phyloP scores from a whole-genome alignment of 2,329 filamentous ascomycete genomes.

The Elsinoe necatrix region DNA sequence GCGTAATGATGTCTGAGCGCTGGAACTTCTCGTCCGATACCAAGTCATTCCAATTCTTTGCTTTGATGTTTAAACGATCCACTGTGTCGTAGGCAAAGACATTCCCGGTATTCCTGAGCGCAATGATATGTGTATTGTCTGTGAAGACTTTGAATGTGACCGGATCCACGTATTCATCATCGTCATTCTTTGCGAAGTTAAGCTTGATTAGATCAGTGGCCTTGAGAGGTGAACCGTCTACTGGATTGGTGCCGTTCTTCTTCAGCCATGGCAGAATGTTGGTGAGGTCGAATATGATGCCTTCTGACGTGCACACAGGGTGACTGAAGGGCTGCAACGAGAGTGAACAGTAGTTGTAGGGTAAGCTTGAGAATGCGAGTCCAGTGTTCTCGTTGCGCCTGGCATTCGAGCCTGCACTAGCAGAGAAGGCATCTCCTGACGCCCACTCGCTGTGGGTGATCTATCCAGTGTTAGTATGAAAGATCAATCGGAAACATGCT shows the following conservation, averaged over 20 bases:
- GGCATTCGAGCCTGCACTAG: constrained; percentile 62
- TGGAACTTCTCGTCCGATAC: constrained; percentile 80
- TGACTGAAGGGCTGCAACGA: constrained; percentile 92
- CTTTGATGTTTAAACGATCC: constrained; percentile 89
- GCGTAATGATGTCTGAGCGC: constrained; percentile 84
- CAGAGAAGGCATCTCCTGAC: constrained; percentile 78
- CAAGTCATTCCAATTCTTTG: constrained; percentile 90
- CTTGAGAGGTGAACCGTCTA: constrained; percentile 70
- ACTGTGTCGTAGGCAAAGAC: constrained; percentile 96
- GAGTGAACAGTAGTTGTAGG: constrained; percentile 96
- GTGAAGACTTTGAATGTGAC: constrained; percentile 97
- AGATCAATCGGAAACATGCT: constrained; percentile 1
- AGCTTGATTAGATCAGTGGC: constrained; percentile 81
- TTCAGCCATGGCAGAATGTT: constrained; percentile 92
- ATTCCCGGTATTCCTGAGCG: constrained; percentile 77
- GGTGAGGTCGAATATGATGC: constrained; percentile 90
- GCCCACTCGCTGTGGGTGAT: constrained; percentile 99
- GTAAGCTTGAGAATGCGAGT: constrained; percentile 73
- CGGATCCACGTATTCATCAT: constrained; percentile 86
- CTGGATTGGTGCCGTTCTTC: constrained; percentile 86
- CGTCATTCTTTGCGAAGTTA: constrained; percentile 84
- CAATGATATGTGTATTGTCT: constrained; percentile 94
- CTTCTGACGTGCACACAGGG: constrained; percentile 80
- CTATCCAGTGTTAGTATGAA: constrained; percentile 29
- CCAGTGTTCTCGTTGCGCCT: constrained; percentile 47